phyloP scores from a whole-genome alignment of 805 yeast genomes.

The Teunomyces panamensis region DNA sequence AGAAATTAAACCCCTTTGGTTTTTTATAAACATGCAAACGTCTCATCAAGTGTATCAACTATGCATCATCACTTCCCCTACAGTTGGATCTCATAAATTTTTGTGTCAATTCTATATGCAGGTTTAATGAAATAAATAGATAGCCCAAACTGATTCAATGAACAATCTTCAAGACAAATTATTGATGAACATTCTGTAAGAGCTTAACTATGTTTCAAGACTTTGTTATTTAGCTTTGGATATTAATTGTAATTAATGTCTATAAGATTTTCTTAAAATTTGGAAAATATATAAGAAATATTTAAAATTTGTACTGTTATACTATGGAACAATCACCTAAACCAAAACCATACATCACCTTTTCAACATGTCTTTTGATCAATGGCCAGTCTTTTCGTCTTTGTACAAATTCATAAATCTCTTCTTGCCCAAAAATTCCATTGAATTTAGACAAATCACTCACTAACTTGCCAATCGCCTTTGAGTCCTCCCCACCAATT shows the following conservation, averaged over 20 bases:
- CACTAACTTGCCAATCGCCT: conserved; percentile 78
- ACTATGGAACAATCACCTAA: conserved; percentile 69
- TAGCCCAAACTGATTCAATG: too few relatives aligned
- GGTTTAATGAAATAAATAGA: background rate
- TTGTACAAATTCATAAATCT: conserved; percentile 87
- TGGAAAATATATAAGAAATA: background rate
- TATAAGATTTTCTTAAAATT: background rate
- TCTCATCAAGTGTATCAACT: background rate
- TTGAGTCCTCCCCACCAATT: conserved; percentile 68
- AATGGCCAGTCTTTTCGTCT: conserved; percentile 82
- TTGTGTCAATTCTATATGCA: background rate
- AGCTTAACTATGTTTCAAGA: too few relatives aligned
- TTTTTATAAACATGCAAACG: background rate
- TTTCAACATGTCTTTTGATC: conserved; percentile 79
- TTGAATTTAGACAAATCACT: conserved; percentile 82
- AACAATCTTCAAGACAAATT: too few relatives aligned
- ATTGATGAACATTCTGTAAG: too few relatives aligned
- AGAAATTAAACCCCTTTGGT: background rate
- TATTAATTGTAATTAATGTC: background rate
- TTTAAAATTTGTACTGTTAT: conserved; percentile 19
- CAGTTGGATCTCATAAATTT: background rate
- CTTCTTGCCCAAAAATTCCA: conserved; percentile 89
- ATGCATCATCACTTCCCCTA: background rate
- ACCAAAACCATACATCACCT: conserved; percentile 91
- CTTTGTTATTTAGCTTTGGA: too few relatives aligned